Evolutionary conservation across 2,329 filamentous ascomycete genomes (phyloP).

Genomic region (Ophioceras dolichostomum): DNA sequence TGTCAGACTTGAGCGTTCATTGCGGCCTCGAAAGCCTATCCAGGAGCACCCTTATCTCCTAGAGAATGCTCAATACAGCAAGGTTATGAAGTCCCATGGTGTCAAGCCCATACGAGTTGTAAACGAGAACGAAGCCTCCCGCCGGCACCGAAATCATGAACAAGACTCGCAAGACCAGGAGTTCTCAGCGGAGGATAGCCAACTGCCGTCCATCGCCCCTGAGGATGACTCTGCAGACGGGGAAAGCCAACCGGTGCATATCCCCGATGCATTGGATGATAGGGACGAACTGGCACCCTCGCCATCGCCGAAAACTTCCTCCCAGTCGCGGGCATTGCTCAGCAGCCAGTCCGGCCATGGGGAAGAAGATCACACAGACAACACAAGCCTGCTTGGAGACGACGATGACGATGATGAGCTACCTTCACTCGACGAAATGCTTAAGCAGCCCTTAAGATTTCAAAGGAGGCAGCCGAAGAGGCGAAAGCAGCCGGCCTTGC

Average conservation of each 20-base stretch:
- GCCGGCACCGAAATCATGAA: constrained; percentile 14
- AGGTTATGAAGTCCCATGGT: constrained; percentile 39
- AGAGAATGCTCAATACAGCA: constrained; percentile 42
- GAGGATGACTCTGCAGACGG: constrained; percentile 6
- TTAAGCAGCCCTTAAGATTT: constrained; percentile 6
- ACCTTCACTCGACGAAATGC: constrained; percentile 12
- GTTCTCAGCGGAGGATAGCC: constrained; percentile 36
- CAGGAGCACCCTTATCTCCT: constrained; percentile 47
- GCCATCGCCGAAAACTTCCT: constrained; percentile 16
- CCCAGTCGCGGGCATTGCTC: constrained; percentile 8
- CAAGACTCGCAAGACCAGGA: constrained; percentile 36
- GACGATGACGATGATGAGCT: constrained; percentile 20
- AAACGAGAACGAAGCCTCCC: constrained; percentile 13
- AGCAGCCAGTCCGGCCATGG: constrained; percentile 16
- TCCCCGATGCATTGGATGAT: constrained; percentile 3
- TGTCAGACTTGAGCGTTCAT: constrained; percentile 29
- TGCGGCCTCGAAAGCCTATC: constrained; percentile 48
- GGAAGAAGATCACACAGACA: constrained; percentile 14
- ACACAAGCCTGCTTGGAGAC: constrained; percentile 16
- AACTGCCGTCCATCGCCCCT: constrained; percentile 25
- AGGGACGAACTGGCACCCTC: constrained; percentile 15
- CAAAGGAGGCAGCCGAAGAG: constrained; percentile 10
- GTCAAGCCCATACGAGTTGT: constrained; percentile 37
- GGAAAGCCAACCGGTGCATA: constrained; percentile 6
- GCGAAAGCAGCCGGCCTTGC: constrained; percentile 7